These are phyloP conservation scores for Xylaria sp. DNA, from an alignment of 2,329 filamentous ascomycete genomes.

Conservation along the genomic window DNA sequence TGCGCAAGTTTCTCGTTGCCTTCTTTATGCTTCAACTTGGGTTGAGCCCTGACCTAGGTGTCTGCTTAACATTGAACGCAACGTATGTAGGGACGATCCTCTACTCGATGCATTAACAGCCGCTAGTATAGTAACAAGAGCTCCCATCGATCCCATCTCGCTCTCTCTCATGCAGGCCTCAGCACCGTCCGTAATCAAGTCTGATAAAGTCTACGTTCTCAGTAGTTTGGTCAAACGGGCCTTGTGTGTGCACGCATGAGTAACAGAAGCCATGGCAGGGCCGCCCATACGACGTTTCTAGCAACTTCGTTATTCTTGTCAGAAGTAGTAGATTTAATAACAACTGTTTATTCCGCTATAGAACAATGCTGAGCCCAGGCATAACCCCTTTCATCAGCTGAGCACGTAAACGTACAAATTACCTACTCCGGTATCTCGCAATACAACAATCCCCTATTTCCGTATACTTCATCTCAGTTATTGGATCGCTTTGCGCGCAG, in stretches of 20 bases:
- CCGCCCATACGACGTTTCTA: neutral
- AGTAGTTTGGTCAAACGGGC: neutral
- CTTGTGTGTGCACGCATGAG: neutral
- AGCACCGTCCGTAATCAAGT: neutral
- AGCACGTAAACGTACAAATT: neutral
- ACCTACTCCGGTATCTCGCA: neutral
- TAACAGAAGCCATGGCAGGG: neutral
- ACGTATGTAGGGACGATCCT: too few species aligned
- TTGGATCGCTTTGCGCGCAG: neutral
- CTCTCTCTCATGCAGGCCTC: neutral
- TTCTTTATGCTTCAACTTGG: too few species aligned
- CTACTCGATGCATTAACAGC: too few species aligned
- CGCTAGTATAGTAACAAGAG: too few species aligned
- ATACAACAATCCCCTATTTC: conserved; percentile 3
- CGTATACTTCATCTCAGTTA: neutral
- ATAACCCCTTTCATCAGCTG: neutral
- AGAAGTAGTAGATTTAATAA: neutral
- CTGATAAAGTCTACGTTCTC: neutral
- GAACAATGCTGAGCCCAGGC: neutral
- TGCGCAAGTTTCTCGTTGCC: too few species aligned
- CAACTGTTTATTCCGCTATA: conserved; percentile 4
- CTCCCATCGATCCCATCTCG: too few species aligned
- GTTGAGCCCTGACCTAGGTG: too few species aligned
- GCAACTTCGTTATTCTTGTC: neutral
- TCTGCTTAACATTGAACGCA: too few species aligned